Percentiles rank a stretch among this genome's conserved stretches.
phyloP scores from a whole-genome alignment of 768 basidiomycete species.

The Naganishia kalamii region DNA sequence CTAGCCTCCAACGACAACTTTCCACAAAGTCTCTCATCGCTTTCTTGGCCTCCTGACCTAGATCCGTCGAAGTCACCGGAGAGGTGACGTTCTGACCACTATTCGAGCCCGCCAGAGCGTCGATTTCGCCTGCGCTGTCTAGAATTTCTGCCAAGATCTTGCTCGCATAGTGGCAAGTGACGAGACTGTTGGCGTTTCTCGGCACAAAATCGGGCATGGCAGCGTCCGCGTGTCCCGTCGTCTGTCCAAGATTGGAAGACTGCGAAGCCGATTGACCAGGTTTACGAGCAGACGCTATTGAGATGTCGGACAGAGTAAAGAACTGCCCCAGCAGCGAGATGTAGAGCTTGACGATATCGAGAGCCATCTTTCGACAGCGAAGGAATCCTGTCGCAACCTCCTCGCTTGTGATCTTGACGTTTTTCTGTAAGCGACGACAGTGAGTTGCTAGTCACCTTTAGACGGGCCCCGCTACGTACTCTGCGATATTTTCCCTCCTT shows the following conservation, averaged over 20 bases:
- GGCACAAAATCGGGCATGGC: conserved; percentile 55
- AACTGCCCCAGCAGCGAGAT: conserved; percentile 76
- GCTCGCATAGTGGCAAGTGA: conserved; percentile 70
- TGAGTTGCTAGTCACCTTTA: not conserved
- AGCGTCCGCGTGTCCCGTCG: not conserved
- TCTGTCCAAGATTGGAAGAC: conserved; percentile 39
- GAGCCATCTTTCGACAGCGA: conserved; percentile 77
- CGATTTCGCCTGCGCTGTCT: conserved; percentile 74
- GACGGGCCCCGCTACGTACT: conserved; percentile 50
- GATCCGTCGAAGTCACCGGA: not conserved
- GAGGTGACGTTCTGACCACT: conserved; percentile 45
- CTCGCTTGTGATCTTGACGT: not conserved
- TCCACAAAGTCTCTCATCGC: conserved; percentile 69
- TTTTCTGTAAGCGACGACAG: not conserved
- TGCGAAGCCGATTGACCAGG: conserved; percentile 24
- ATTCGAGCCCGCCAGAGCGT: conserved; percentile 61
- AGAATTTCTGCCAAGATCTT: conserved; percentile 76
- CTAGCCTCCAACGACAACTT: conserved; percentile 78
- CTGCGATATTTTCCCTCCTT: conserved; percentile 89
- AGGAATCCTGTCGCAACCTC: conserved; percentile 35
- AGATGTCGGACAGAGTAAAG: conserved; percentile 73
- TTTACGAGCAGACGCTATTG: conserved; percentile 56
- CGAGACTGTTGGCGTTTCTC: conserved; percentile 66
- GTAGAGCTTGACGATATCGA: conserved; percentile 79
- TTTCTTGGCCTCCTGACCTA: conserved; percentile 34